Conservation (phyloP, 2,329 filamentous ascomycete genomes). For the Aspergillus fischeri region DNA sequence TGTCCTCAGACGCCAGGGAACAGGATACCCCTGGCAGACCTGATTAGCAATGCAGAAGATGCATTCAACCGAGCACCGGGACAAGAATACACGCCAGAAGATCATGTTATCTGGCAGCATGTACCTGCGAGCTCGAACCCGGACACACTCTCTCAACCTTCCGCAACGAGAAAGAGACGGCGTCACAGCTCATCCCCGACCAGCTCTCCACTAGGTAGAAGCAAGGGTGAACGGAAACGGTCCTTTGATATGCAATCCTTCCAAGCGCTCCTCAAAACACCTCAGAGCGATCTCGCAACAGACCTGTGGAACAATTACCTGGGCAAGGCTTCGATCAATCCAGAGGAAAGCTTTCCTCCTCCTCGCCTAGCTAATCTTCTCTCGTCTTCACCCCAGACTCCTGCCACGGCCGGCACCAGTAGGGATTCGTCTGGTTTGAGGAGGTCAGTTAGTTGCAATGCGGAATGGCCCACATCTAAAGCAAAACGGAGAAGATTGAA, state of each 20-base stretch:
- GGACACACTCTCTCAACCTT: conserved; percentile 46
- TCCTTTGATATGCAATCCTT: conserved; percentile 57
- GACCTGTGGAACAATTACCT: conserved; percentile 77
- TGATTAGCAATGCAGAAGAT: conserved; percentile 60
- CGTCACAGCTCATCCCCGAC: conserved; percentile 69
- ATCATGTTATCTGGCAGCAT: conserved; percentile 58
- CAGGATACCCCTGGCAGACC: conserved; percentile 55
- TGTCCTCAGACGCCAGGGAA: conserved; percentile 57
- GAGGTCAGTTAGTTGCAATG: conserved; percentile 64
- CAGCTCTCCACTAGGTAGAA: conserved; percentile 57
- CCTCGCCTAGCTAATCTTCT: conserved; percentile 62
- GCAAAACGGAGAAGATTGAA: conserved; percentile 62
- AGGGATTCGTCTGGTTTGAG: conserved; percentile 51
- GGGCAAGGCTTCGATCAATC: conserved; percentile 45
- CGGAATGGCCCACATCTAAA: conserved; percentile 61
- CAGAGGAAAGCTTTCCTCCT: conserved; percentile 47
- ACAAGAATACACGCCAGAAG: conserved; percentile 54
- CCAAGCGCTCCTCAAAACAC: conserved; percentile 59
- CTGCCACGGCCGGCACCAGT: conserved; percentile 42
- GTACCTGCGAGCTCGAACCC: conserved; percentile 40
- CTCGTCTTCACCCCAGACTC: conserved; percentile 66
- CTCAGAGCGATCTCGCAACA: conserved; percentile 66
- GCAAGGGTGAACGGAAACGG: conserved; percentile 35
- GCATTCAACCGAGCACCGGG: conserved; percentile 45
- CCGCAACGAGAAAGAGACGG: conserved; percentile 55